A percentile compares a stretch with the other conserved stretches of the same genome.
These are phyloP conservation scores for Amanita thiersii DNA, from an alignment of 768 basidiomycete genomes.

Conservation along the genomic window DNA sequence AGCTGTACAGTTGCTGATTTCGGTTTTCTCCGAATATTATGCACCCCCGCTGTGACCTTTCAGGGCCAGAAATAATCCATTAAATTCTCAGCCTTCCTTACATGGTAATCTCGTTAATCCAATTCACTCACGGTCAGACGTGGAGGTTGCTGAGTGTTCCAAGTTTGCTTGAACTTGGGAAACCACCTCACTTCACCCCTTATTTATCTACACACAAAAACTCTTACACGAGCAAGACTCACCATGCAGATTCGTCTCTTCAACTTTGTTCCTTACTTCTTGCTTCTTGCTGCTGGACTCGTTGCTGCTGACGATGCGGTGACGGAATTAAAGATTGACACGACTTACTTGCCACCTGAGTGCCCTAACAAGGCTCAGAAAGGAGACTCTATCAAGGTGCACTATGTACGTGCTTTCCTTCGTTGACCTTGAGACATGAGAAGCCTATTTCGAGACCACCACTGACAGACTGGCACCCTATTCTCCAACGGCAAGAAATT, in stretches of 20 bases:
- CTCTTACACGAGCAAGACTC: constrained; percentile 8
- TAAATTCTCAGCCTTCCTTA: no score
- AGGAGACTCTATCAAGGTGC: constrained; percentile 63
- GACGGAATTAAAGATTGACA: constrained; percentile 52
- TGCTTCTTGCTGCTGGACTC: constrained; percentile 40
- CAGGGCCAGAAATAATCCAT: no score
- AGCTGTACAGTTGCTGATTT: constrained; percentile 35
- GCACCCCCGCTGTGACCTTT: constrained; percentile 3
- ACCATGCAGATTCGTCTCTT: constrained; percentile 41
- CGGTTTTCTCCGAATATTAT: constrained; percentile 1
- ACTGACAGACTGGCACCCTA: constrained; percentile 67
- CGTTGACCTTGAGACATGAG: neutral
- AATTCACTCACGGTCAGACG: no score
- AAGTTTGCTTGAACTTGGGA: no score
- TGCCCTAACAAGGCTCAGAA: constrained; percentile 48
- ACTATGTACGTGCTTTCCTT: constrained; percentile 49
- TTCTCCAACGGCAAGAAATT: constrained; percentile 74
- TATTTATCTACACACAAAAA: neutral
- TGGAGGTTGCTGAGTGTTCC: no score
- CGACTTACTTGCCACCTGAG: constrained; percentile 47
- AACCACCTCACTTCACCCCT: no score
- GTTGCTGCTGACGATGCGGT: constrained; percentile 35
- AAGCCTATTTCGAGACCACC: neutral
- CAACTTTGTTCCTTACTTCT: constrained; percentile 31
- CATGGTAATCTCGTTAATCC: no score